Evolutionary conservation across 257 asterid species (phyloP), one percentile per base, ranked within the genome.

Genomic region (Voacanga thouarsii): DNA sequence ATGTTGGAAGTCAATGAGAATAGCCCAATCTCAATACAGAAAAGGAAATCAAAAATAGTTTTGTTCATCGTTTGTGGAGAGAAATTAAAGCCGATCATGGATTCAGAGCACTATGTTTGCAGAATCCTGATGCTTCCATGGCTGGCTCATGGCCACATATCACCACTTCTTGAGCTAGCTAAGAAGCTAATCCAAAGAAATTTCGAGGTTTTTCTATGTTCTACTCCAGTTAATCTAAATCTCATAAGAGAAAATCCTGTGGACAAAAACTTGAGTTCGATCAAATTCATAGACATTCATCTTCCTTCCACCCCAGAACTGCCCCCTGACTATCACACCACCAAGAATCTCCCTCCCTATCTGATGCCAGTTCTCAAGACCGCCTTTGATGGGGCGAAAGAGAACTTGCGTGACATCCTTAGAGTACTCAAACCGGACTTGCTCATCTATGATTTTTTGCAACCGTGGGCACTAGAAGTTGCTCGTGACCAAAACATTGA

Each of bases 91-190:
- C 21, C 5, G 50, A 50, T 60, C 21, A 75, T 75, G 78, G 78
- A 57, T 18, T 28, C 43, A 6, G 44, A 71, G 50, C 53, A 45
- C 7, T 63, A 43, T 4, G 11, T 1, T 18, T 18, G 7, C 82
- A 78, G 23, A 33, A 37, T 78, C 65, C 60, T 78, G 77, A 26
- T 78, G 82, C 60, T 78, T 4, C 82, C 82, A 66, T 77, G 80
- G 74, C 55, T 66, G 21, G 80, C 74, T 65, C 53, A 66, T 77
- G 80, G 80, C 69, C 82, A 79, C 37, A 26, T 79, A 79, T 79
- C 82, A 55, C 82, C 82, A n/a, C 37, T 72, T 43, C 44, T 65
- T 5, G 78, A 72, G 74, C 73, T 79, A 51, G 82, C 82, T 44
- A 79, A 72, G 73, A 79, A n/a, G 23, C 78, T 79, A 3, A 37